These are phyloP conservation scores for Oryza brachyantha DNA, from an alignment of 176 grass and related monocot genomes.

Conservation along the genomic window DNA sequence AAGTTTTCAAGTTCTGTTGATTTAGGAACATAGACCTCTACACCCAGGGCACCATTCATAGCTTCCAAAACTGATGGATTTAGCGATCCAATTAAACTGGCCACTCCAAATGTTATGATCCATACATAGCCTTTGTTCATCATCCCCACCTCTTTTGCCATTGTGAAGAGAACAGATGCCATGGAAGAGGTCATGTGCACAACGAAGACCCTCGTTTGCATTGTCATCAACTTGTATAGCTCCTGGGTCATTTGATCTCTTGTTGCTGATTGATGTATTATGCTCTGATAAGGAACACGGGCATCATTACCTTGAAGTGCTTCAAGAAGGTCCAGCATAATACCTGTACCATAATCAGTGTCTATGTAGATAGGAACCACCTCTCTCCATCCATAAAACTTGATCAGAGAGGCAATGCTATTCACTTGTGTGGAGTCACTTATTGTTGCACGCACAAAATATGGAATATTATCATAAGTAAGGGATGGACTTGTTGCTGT, in stretches of 20 bases:
- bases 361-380: conserved; percentile 50
- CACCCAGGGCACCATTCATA: conserved; percentile 52
- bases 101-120: conserved; percentile 48
- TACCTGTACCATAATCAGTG: conserved; percentile 42
- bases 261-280: conserved; percentile 32
- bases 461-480: conserved; percentile 13
- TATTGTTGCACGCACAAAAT: conserved; percentile 47
- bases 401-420: conserved; percentile 37
- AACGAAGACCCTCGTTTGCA: conserved; percentile 58
- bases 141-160: conserved; percentile 51
- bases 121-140: conserved; percentile 54
- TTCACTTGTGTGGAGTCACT: conserved; percentile 37
- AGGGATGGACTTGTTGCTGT: conserved; percentile 42
- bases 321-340: conserved; percentile 44
- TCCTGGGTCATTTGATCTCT: conserved; percentile 36
- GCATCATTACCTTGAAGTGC: conserved; percentile 9
- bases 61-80: conserved; percentile 8
- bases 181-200: conserved; percentile 44
- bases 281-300: conserved; percentile 26
- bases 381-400: conserved; percentile 46
- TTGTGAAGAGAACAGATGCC: conserved; percentile 21
- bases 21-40: conserved; percentile 35
- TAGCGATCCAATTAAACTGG: conserved; percentile 37
- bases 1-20: conserved; percentile 45
- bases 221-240: conserved; percentile 46